Percentiles rank a stretch among this genome's conserved stretches.
These are phyloP conservation scores for Coniferiporia sulphurascens DNA, from an alignment of 1,284 basidiomycete species.

Conservation along the genomic window DNA sequence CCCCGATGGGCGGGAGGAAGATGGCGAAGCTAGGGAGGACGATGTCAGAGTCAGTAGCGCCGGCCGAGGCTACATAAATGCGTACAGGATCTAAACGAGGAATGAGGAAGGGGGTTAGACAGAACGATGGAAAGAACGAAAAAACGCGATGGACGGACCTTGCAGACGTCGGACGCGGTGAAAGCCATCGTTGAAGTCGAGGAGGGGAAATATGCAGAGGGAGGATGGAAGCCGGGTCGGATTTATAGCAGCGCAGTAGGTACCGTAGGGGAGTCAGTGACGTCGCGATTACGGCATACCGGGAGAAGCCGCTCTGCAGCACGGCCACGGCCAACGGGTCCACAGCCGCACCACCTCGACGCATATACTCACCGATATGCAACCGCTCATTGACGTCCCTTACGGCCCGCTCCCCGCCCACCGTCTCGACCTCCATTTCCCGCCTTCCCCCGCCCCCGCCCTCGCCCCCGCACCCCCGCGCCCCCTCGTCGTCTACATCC, in stretches of 20 bases:
- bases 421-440: constrained; percentile 29
- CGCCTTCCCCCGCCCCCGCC: constrained; percentile 4
- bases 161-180: constrained; percentile 70
- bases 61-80: background rate
- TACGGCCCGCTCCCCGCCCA: constrained; percentile 17
- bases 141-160: constrained; percentile 38
- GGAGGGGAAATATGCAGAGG: constrained; percentile 19
- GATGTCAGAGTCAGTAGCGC: constrained; percentile 19
- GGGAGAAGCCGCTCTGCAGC: no score
- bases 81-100: constrained; percentile 29
- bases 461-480: constrained; percentile 5
- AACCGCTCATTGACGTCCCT: background rate
- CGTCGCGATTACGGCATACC: no score
- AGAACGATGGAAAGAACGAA: background rate
- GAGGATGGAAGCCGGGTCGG: background rate
- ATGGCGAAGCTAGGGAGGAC: constrained; percentile 50
- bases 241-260: no score
- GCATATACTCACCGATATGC: background rate
- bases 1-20: constrained; percentile 72
- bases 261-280: no score
- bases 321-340: background rate
- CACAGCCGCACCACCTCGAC: background rate
- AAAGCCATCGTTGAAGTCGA: constrained; percentile 49
- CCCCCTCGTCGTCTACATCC: constrained; percentile 50
- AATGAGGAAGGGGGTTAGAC: background rate